Base-by-base conservation (phyloP, 768 basidiomycete species). In the Amanita subjunquillea region DNA sequence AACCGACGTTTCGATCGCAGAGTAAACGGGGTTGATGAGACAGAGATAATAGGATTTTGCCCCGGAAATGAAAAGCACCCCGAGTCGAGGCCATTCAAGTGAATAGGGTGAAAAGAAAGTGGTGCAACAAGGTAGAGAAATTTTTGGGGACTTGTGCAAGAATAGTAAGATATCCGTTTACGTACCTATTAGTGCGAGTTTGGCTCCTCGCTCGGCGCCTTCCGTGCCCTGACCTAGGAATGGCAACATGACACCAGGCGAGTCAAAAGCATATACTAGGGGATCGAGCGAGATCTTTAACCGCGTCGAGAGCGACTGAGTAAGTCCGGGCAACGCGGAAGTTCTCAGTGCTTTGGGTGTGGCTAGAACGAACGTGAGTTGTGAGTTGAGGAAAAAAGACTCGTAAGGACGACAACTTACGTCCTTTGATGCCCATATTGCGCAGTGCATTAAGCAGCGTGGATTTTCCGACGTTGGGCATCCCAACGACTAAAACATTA, bases 381-480 rank as follows among this genome's bases (percentile, higher is more conserved):
- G 6, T 17, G 17, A 17, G 17, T 17, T 17, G 3, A 9, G 9
- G 42, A 47, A 39, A 45, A 41, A 55, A 48, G 47, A 49, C 39
- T 51, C 43, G 25, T 23, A 32, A 54, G 48, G 54, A 51, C 55
- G 56, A 25, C 39, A 50, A 78, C 83, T 64, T 66, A 94, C 93
- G 85, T 63, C 92, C 92, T 60, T 77, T 73, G 42, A 95, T 88
- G 9, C 95, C 95, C 62, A 83, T 83, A 61, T 80, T 83, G 40
- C 95, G 80, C 25, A 99, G 75, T 1, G 91, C 82, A 62, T 99
- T 99, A 10, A 99, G 72, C 48, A 98, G 68, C 2, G 91, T 94
- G 12, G 94, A 97, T 70, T 99, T 98, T 39, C 95, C 95, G 44
- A 97, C 92, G 65, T 98, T 98, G 15, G 96, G 96, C 95, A 99